Conservation (phyloP, 192 early-diverging fungal genomes). For the Podila verticillata region DNA sequence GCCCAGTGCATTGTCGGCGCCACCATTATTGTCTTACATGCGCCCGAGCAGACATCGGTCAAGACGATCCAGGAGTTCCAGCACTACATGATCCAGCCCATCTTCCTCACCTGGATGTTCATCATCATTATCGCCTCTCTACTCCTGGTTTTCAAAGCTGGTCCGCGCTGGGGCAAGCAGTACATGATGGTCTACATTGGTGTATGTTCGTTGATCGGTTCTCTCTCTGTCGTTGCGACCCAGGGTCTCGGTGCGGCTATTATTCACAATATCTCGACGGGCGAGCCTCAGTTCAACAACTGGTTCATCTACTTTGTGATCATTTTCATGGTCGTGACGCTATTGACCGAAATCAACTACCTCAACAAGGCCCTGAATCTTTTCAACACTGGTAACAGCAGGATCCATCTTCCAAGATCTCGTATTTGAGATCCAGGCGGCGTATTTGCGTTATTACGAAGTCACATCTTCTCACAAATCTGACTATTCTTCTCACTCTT, state of each 20-base stretch:
- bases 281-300: slow-evolving; percentile 84
- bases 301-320: slow-evolving; percentile 87
- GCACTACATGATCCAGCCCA: slow-evolving; percentile 70
- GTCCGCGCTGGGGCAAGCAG: slow-evolving; percentile 77
- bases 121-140: slow-evolving; percentile 68
- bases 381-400: slow-evolving; percentile 74
- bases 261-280: slow-evolving; percentile 82
- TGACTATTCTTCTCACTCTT: not conserved
- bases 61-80: slow-evolving; percentile 85
- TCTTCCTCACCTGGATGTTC: slow-evolving; percentile 79
- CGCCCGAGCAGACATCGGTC: slow-evolving; percentile 79
- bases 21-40: slow-evolving; percentile 85
- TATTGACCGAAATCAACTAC: slow-evolving; percentile 93
- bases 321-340: slow-evolving; percentile 76
- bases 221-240: slow-evolving; percentile 85
- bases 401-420: too few species aligned
- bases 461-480: not conserved
- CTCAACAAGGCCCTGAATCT: slow-evolving; percentile 95
- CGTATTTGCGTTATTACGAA: not conserved
- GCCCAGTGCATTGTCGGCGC: slow-evolving; percentile 88
- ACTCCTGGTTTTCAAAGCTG: slow-evolving; percentile 79
- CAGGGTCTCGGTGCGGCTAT: slow-evolving; percentile 91
- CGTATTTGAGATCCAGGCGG: too few species aligned
- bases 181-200: slow-evolving; percentile 90
- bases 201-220: slow-evolving; percentile 93